Evolutionary conservation across 176 grass and related monocot species (phyloP), one percentile per base, ranked within the genome.

Genomic region (Pharus latifolius): DNA sequence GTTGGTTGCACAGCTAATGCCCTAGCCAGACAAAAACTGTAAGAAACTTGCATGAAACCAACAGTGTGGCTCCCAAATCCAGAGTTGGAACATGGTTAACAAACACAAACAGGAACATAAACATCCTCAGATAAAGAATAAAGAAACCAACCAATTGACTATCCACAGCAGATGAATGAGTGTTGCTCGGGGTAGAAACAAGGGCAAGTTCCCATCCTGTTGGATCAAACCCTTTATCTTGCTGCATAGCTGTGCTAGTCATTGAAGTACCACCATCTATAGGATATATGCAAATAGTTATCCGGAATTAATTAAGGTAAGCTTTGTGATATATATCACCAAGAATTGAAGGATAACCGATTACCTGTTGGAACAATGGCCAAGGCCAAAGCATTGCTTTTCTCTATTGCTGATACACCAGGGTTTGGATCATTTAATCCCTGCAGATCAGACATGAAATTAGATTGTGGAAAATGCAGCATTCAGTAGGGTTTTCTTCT

Each of bases 141-240:
- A 56, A 68, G 22, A 74, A 72, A 94, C 87, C 31, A 66, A 91
- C 95, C 95, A 98, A 72, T 67, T 88, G 83, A 53, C 82, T 88
- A 48, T 88, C 81, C 49, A 67, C 57, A 41, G 87, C 25, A 51
- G 83, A 15, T 77, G 90, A 53, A 77, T 65, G 83, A 15, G 72
- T 76, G 43, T 72, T 83, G 28, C 84, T 91, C 6, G 90, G 70
- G 63, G 88, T 75, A 70, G 84, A 49, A 80, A 98, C 95, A 82
- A 98, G 90, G 40, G 95, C 87, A 72, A 98, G 95, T 74, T 98
- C 95, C 95, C 95, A 98, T 80, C 90, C 95, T 38, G 95, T 86
- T 81, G 95, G 95, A 65, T 98, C 95, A 81, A 94, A 98, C 80
- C 75, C 89, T 64, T 64, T 75, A 63, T 93, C 87, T 76, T 91